Evolutionary conservation across 306 rosid species (phyloP), one percentile per base, ranked within the genome.

Genomic region (Phaseolus lunatus): DNA sequence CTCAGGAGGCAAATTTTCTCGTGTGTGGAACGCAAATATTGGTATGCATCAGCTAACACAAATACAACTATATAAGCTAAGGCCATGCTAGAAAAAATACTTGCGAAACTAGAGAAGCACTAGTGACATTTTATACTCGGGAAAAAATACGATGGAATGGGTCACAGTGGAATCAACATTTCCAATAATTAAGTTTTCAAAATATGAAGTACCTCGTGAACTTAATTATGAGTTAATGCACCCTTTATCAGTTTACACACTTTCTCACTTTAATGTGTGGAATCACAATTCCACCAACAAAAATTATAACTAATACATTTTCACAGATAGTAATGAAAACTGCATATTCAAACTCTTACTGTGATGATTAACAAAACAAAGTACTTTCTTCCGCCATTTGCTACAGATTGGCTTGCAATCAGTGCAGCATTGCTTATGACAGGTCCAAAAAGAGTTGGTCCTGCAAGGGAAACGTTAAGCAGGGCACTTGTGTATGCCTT

Each of bases 361-460:
- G 99, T 96, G 86, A 96, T 93, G 79, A 96, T 96, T 68, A 96
- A 89, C 86, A 96, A 86, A 82, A 93, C 90, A 73, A 88, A 96
- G 87, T 93, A 96, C 82, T 96, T 96, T 61, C 83, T 91, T 83
- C 88, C 94, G 63, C 90, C 89, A 80, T 78, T 81, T 52, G 91
- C 90, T 73, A 86, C 86, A 86, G 99, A 96, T 79, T 91, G 99
- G 89, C 97, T 91, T 79, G 99, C 98, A 86, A 91, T 96, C 59
- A 83, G 48, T 24, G 98, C 97, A 76, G 99, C 99, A 76, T 88
- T 85, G 81, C 81, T 91, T 72, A 96, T 91, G 77, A 96, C 92
- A 54, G 94, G 99, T 82, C 99, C 99, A 85, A 96, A 96, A 85
- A 96, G 99, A 22, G 99, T 96, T 41, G 99, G 99, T 80, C 99